These are phyloP conservation scores for Dactylis glomerata DNA, from an alignment of 176 grass and related monocot species.

Conservation along the genomic window DNA sequence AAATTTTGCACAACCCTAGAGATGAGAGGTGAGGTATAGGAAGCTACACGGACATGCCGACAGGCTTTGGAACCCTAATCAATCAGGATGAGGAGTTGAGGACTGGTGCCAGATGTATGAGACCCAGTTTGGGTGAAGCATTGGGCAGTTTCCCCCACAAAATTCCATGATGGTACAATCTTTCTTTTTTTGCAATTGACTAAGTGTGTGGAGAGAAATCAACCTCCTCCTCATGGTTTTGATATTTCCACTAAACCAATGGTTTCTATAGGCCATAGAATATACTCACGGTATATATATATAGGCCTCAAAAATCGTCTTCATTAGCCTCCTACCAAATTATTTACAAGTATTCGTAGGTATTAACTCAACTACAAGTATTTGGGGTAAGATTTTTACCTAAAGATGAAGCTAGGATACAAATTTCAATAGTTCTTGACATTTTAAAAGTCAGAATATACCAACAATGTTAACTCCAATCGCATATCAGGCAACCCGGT, in stretches of 20 bases:
- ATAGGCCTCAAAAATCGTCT: neutral
- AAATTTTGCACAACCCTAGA: no score
- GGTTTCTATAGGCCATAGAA: neutral
- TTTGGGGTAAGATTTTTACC: neutral
- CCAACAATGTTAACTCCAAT: neutral
- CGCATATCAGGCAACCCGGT: neutral
- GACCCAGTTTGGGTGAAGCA: neutral
- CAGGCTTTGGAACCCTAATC: neutral
- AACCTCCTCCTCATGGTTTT: neutral
- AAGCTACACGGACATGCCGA: neutral
- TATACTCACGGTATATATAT: neutral
- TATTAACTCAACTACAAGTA: neutral
- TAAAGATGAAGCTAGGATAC: neutral
- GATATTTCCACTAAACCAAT: neutral
- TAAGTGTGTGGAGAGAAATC: neutral
- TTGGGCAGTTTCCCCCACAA: neutral
- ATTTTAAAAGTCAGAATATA: slow-evolving; percentile 10
- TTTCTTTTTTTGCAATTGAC: neutral
- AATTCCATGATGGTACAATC: neutral
- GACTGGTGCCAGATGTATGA: neutral
- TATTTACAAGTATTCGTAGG: neutral
- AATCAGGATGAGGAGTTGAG: neutral
- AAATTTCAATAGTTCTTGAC: neutral
- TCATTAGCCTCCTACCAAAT: neutral
- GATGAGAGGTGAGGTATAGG: no score